Conservation (phyloP, 805 yeast genomes). For the Candida taoyuanica region DNA sequence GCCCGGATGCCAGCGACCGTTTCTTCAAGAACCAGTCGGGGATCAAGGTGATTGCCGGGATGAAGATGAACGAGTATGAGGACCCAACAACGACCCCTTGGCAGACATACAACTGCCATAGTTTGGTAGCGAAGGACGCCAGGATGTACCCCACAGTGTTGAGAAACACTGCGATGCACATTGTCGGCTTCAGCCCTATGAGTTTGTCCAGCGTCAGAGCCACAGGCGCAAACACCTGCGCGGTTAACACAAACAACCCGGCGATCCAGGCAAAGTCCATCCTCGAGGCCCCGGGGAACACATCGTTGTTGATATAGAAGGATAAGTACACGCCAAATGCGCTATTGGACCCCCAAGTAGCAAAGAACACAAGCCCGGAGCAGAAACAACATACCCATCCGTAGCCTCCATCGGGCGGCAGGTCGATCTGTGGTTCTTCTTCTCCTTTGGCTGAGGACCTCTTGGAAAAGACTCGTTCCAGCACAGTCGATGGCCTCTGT, state of each 20-base stretch:
- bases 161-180: slow-evolving; percentile 43
- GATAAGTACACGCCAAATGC: slow-evolving; percentile 57
- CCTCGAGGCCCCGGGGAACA: slow-evolving; percentile 50
- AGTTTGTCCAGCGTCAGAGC: slow-evolving; percentile 42
- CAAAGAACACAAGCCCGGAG: slow-evolving; percentile 45
- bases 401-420: slow-evolving; percentile 56
- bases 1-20: slow-evolving; percentile 49
- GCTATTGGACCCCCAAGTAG: slow-evolving; percentile 67
- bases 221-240: slow-evolving; percentile 58
- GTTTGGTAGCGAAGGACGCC: slow-evolving; percentile 52
- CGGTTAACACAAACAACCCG: slow-evolving; percentile 51
- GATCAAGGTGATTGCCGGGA: slow-evolving; percentile 53
- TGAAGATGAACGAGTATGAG: slow-evolving; percentile 45
- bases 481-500: background rate
- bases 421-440: slow-evolving; percentile 4
- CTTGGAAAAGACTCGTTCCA: slow-evolving; percentile 3
- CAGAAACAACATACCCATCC: slow-evolving; percentile 61
- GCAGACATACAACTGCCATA: slow-evolving; percentile 63
- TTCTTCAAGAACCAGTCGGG: slow-evolving; percentile 69
- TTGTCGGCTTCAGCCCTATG: slow-evolving; percentile 44
- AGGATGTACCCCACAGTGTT: slow-evolving; percentile 52
- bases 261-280: slow-evolving; percentile 64
- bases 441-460: background rate
- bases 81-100: slow-evolving; percentile 63
- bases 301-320: slow-evolving; percentile 44